Evolutionary conservation across 257 asterid species (phyloP).

Genomic region (Galeopsis tetrahit): DNA sequence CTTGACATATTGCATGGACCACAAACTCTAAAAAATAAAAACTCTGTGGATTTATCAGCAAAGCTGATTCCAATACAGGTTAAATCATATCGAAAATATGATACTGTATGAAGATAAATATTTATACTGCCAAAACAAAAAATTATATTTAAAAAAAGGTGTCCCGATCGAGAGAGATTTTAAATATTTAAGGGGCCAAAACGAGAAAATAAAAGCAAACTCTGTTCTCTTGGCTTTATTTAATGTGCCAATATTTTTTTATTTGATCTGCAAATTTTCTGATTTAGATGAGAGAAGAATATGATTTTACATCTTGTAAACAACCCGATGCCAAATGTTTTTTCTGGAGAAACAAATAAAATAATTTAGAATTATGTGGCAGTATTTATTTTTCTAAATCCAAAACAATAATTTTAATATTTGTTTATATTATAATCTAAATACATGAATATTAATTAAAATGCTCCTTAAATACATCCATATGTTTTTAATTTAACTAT

Average conservation of each 20-base stretch:
- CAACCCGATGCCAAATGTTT: constrained; percentile 46
- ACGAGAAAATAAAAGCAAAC: neutral
- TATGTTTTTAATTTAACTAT: no score
- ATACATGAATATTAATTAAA: no score
- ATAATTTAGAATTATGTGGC: no score
- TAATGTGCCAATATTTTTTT: no score
- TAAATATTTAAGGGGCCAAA: neutral
- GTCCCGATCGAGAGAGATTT: neutral
- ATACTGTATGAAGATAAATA: neutral
- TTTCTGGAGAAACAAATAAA: neutral
- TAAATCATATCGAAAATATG: neutral
- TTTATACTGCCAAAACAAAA: neutral
- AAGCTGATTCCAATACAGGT: neutral
- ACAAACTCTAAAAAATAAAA: neutral
- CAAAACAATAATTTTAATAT: no score
- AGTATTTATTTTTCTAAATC: no score
- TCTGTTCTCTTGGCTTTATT: neutral
- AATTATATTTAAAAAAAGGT: neutral
- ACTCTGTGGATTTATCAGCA: neutral
- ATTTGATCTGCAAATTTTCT: no score
- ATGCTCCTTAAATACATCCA: no score
- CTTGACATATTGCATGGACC: neutral
- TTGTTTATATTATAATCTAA: no score
- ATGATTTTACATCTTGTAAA: constrained; percentile 63
- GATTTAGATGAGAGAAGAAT: neutral